These are phyloP conservation scores for Pythium insidiosum DNA, from an alignment of 352 stramenopile genomes.

Conservation along the genomic window DNA sequence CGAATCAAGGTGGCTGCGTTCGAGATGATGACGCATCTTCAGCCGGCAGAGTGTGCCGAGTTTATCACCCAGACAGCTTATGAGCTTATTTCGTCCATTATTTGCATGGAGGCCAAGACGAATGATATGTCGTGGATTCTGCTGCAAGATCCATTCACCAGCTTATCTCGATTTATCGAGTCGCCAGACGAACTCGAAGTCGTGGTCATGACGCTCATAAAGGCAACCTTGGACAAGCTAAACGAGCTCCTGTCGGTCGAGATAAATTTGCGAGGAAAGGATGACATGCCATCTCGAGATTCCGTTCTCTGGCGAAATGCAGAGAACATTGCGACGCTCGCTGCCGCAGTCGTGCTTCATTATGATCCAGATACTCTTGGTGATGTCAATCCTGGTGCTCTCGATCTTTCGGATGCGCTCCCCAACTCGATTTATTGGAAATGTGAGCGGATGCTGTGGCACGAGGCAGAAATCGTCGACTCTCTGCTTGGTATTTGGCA, in stretches of 20 bases:
- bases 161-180: slow-evolving; percentile 52
- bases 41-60: slow-evolving; percentile 44
- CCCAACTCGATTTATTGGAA: slow-evolving; percentile 56
- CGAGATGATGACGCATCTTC: slow-evolving; percentile 55
- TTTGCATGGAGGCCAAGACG: slow-evolving; percentile 69
- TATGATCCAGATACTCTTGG: slow-evolving; percentile 74
- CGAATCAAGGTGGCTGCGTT: slow-evolving; percentile 62
- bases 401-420: slow-evolving; percentile 3
- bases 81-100: slow-evolving; percentile 78
- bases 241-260: slow-evolving; percentile 68
- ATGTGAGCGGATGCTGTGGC: slow-evolving; percentile 61
- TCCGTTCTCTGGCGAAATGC: slow-evolving; percentile 76
- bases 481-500: slow-evolving; percentile 74
- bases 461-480: slow-evolving; percentile 72
- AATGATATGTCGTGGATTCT: slow-evolving; percentile 81
- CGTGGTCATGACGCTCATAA: slow-evolving; percentile 64
- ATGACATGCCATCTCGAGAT: slow-evolving; percentile 55
- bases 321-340: slow-evolving; percentile 65
- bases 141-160: slow-evolving; percentile 71
- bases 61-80: slow-evolving; percentile 69
- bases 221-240: slow-evolving; percentile 70
- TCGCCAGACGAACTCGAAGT: slow-evolving; percentile 55
- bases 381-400: slow-evolving; percentile 33
- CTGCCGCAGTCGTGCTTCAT: slow-evolving; percentile 68
- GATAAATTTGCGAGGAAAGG: slow-evolving; percentile 50